A percentile compares a stretch with the other conserved stretches of the same genome.
Conservation (phyloP, 306 rosid species). For the Cicer arietinum region DNA sequence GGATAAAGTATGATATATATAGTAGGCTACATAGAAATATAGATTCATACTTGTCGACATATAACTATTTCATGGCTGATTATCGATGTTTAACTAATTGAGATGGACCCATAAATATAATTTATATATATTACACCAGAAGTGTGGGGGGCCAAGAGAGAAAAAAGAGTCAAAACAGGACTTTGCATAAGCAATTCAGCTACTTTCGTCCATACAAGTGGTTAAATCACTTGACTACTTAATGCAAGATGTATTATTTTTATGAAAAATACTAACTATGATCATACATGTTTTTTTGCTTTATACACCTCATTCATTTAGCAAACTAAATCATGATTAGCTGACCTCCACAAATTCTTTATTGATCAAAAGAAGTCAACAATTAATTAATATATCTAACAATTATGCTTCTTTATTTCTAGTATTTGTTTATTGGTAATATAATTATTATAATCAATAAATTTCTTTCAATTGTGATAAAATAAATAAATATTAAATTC, state of each 20-base stretch:
- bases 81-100: background rate
- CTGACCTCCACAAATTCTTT: constrained; percentile 8
- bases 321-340: constrained; percentile 42
- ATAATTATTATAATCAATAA: too few species aligned
- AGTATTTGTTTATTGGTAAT: too few species aligned
- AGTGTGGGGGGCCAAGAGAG: constrained; percentile 1
- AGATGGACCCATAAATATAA: constrained; percentile 23
- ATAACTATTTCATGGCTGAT: background rate
- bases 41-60: background rate
- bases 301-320: constrained; percentile 29
- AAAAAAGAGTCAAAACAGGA: constrained; percentile 19
- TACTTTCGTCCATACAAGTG: constrained; percentile 42
- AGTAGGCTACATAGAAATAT: background rate
- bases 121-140: background rate
- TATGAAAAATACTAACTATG: constrained; percentile 8
- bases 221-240: constrained; percentile 23
- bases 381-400: constrained; percentile 8
- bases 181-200: constrained; percentile 10
- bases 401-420: background rate
- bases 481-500: too few species aligned
- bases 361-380: constrained; percentile 38
- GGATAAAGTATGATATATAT: too few species aligned
- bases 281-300: constrained; percentile 36
- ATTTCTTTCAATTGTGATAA: too few species aligned
- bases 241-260: constrained; percentile 21